Evolutionary conservation across 129 eudicot genomes (phyloP), one percentile per base, ranked within the genome.

Genomic region (Saussurea involucrata): DNA sequence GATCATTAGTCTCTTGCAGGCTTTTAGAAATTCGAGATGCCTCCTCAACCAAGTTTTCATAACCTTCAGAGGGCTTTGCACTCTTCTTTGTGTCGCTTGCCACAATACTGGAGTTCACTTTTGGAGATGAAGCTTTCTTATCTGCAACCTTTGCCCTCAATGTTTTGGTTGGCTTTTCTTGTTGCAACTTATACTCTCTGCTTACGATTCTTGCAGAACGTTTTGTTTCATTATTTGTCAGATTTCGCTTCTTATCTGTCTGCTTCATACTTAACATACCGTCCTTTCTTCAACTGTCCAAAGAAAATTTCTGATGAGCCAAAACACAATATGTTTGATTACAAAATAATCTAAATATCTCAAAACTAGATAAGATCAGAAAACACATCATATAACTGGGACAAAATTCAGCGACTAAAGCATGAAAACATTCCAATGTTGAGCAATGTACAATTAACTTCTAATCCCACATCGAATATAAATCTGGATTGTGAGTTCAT

Each of bases 211-310:
- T 88, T 60, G 82, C 77, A 75, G 92, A 60, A 69, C 82, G 77
- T 73, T 73, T 81, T 74, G 83, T 55, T 75, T 85, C 88, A 79
- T 74, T 81, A 69, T 37, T 84, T 63, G 66, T 74, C 24, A 81
- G 85, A 80, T 75, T 82, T 78, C 79, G 84, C 73, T 85, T 86
- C 87, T 77, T 85, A 58, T 86, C 95, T 8, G 72, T 75, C 81
- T 89, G 92, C 78, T 86, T 90, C 89, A 88, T 82, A 81, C 83
- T 82, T 66, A 58, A 78, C 82, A 80, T 80, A 24, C 37, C 46
- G 78, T 46, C 57, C 69, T 37, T 75, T 42, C 66, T 70, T 75
- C 78, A 80, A 66, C 72, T 75, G 82, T 74, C 49, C 29, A 69
- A 22, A 80, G 7, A 74, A 80, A 63, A 58, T 5, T 17, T 72